Evolutionary conservation across 306 rosid species (phyloP).

Genomic region (Vigna trinervia): DNA sequence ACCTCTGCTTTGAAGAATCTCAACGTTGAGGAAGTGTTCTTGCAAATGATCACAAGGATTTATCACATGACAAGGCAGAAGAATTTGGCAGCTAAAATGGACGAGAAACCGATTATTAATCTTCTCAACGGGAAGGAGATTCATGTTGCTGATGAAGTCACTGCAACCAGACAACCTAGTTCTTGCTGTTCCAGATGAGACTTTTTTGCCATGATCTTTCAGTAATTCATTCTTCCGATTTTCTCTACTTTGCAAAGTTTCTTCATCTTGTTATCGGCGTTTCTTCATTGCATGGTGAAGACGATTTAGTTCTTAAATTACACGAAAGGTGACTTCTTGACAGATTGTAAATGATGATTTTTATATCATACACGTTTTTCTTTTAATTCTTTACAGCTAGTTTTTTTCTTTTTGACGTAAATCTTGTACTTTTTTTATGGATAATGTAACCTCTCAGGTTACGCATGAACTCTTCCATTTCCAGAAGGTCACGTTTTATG

Average conservation of each 20-base stretch:
- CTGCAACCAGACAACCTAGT: slow-evolving; percentile 64
- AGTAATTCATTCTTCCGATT: slow-evolving; percentile 23
- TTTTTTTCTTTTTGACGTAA: no score
- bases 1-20: slow-evolving; percentile 86
- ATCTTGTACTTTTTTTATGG: no score
- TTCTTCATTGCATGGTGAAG: not conserved
- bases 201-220: not conserved
- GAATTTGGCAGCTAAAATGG: slow-evolving; percentile 57
- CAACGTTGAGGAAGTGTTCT: slow-evolving; percentile 83
- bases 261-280: not conserved
- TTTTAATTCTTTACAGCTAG: not conserved
- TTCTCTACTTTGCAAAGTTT: not conserved
- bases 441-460: no score
- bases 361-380: slow-evolving; percentile 7
- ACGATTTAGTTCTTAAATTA: not conserved
- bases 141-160: slow-evolving; percentile 58
- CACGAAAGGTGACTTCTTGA: not conserved
- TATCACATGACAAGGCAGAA: slow-evolving; percentile 62
- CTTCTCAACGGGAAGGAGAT: slow-evolving; percentile 65
- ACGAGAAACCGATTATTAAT: slow-evolving; percentile 30
- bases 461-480: no score
- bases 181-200: slow-evolving; percentile 56
- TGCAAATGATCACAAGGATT: slow-evolving; percentile 72
- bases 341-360: slow-evolving; percentile 16
- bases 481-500: no score